Evolutionary conservation across 345 rosid genomes (phyloP), one percentile per base, ranked within the genome.

Genomic region (Citrus unshiu): DNA sequence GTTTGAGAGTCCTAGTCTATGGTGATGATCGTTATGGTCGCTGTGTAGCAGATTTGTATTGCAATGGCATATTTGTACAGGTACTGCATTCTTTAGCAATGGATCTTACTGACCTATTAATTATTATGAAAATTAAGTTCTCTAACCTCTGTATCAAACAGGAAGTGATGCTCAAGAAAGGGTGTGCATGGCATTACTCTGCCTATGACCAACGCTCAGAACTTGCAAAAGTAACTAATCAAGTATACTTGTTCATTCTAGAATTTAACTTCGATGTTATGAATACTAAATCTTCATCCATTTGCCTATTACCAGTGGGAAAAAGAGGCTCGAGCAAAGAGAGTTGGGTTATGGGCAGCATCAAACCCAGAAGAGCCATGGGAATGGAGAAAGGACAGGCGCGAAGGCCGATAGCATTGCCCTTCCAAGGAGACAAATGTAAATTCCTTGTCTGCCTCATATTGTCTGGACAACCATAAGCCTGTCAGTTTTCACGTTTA

Each of bases 131-230:
- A 14, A 10, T 71, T 27, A 27, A 60, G 32, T 51, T 40, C 4
- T 5, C 39, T 30, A 14, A 66, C 27, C n/a, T 68, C 22, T 49
- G 21, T 57, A 7, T 69, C 4, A 10, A 32, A 68, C 79, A 89
- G 98, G 97, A 95, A 84, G 60, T 72, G 77, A 92, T 92, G 96
- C 90, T 92, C 60, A 92, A 89, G 90, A 92, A 91, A 83, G 96
- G 99, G 34, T 59, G 85, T 51, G 98, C 93, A 25, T 93, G 99
- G 98, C 98, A 93, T 84, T 92, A 91, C 79, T 9, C 75, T 37
- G 86, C 89, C 21, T 90, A 88, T 72, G 99, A 92, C 85, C 74
- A 85, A 56, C 91, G 92, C 56, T 3, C 8, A 24, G 91, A 88
- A 79, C 80, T 94, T 22, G 93, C 90, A 69, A 75, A 84, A 77